Conservation (phyloP, 2,329 filamentous ascomycete genomes). For the Aspergillus bombycis region DNA sequence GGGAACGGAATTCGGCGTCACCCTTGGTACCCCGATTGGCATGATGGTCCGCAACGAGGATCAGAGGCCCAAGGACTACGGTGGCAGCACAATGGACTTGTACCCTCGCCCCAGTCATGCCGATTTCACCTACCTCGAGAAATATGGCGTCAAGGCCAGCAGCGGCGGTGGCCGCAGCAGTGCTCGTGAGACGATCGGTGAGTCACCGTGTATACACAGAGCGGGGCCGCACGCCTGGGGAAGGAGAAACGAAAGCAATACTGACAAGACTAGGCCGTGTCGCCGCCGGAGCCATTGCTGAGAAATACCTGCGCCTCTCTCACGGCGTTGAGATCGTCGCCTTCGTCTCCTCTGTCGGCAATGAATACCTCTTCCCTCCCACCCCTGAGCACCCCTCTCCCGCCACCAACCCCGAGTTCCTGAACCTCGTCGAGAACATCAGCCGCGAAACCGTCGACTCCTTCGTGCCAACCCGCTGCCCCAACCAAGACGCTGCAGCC, state of each 20-base stretch:
- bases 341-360: constrained; percentile 84
- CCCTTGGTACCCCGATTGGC: constrained; percentile 86
- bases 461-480: constrained; percentile 86
- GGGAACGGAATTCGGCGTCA: constrained; percentile 86
- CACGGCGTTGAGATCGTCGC: constrained; percentile 90
- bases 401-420: constrained; percentile 77
- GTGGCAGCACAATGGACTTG: constrained; percentile 82
- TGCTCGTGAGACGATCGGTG: constrained; percentile 92
- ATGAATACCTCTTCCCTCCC: constrained; percentile 74
- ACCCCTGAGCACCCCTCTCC: constrained; percentile 68
- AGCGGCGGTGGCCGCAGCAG: constrained; percentile 87
- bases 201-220: constrained; percentile 6
- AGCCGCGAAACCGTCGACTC: constrained; percentile 77
- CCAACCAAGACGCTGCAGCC: constrained; percentile 64
- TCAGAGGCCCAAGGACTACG: constrained; percentile 90
- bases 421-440: constrained; percentile 71
- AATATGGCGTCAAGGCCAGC: constrained; percentile 92
- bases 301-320: constrained; percentile 82
- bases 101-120: constrained; percentile 92
- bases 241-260: background rate
- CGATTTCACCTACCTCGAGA: constrained; percentile 95
- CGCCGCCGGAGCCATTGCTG: constrained; percentile 86
- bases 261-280: constrained; percentile 64
- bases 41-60: constrained; percentile 90
- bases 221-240: background rate